phyloP scores from a whole-genome alignment of 129 eudicot species.

The Dittrichia graveolens region DNA sequence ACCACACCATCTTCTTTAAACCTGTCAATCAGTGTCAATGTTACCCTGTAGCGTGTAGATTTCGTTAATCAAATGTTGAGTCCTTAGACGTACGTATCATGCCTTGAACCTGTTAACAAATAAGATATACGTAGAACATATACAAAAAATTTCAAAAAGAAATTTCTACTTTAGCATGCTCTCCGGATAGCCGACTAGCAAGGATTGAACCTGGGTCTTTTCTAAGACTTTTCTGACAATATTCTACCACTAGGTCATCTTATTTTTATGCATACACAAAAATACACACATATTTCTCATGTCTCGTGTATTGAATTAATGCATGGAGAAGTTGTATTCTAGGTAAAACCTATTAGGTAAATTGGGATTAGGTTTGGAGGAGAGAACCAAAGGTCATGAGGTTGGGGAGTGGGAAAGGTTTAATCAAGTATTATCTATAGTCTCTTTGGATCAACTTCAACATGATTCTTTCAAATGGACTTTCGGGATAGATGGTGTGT shows the following conservation, averaged over 20 bases:
- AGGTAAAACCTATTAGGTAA: not conserved
- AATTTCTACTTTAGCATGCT: too few relatives aligned
- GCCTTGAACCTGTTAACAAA: not conserved
- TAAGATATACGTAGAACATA: not conserved
- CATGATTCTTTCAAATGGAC: not conserved
- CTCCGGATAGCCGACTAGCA: too few relatives aligned
- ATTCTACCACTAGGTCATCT: too few relatives aligned
- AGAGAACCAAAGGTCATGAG: too few relatives aligned
- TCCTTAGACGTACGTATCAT: not conserved
- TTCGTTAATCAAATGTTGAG: slow-evolving; percentile 14
- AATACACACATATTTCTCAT: not conserved
- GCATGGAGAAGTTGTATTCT: not conserved
- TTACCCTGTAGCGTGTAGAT: slow-evolving; percentile 16
- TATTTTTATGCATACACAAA: not conserved
- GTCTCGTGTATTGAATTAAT: not conserved
- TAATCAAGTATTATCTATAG: not conserved
- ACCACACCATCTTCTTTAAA: not conserved
- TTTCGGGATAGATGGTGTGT: too few relatives aligned
- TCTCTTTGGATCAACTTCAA: not conserved
- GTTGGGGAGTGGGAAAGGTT: not conserved
- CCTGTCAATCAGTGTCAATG: slow-evolving; percentile 8
- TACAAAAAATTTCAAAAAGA: too few relatives aligned
- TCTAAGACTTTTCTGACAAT: too few relatives aligned
- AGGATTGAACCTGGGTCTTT: too few relatives aligned
- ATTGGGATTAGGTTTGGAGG: too few relatives aligned